Base-by-base conservation (phyloP, 2,329 filamentous ascomycete genomes). In the Arthroderma uncinatum region DNA sequence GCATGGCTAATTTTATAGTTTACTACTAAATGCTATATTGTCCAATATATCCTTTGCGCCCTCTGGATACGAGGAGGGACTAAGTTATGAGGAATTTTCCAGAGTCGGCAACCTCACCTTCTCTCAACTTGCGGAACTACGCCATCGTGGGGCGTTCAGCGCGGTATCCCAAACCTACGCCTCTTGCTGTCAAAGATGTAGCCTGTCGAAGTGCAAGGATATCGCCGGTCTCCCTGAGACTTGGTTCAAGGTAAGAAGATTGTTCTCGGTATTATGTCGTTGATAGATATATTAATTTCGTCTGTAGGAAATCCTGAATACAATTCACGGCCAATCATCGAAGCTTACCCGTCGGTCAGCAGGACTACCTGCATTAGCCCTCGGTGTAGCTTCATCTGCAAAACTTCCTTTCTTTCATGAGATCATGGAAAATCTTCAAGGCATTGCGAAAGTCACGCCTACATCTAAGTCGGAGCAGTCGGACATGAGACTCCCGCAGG, bases 91-190 rank as follows among this genome's bases (percentile, higher is more conserved):
- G 1, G 76, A 85, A 0, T 87, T 90, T 60, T 76, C 81, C 39
- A 74, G 73, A 7, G 81, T 92, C 37, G 90, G 90, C 7, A 76
- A 81, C 39, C 73, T 95, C 5, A 85, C 88, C 14, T 95, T 96
- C 66, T 81, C 82, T 1, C 89, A 98, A 66, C 77, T 98, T 7
- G 83, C 89, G 0, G 87, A 82, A 55, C 76, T 98, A 30, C 82
- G 93, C 40, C 93, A 98, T 70, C 82, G 93, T 58, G 93, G 93
- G 57, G 93, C 93, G 5, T 95, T 97, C 66, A 93, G 89, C 0
- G 92, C 92, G 0, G 93, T 97, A 1, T 87, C 92, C 0, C 83
- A 89, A 55, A 95, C 91, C 0, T 97, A 96, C 70, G 80, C 83
- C 1, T 79, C 82, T 25, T 94, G 90, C 65, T 97, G 92, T 78